These are phyloP conservation scores for Mucor lusitanicus DNA, from an alignment of 371 early-diverging fungal species.

Conservation along the genomic window DNA sequence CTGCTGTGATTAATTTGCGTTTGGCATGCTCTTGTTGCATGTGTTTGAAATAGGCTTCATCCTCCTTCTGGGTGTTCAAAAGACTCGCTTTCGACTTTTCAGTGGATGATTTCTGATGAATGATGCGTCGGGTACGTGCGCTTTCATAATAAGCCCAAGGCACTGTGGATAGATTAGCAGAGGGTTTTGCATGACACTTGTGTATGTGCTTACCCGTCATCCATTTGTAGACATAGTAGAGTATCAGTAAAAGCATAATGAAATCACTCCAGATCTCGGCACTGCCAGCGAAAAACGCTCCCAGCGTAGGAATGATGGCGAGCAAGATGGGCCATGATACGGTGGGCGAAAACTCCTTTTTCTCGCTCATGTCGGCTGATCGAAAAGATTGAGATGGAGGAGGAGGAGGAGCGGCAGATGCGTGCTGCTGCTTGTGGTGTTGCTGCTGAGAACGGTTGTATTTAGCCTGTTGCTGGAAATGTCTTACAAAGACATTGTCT, in stretches of 20 bases:
- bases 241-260: conserved; percentile 58
- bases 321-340: conserved; percentile 67
- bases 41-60: conserved; percentile 6
- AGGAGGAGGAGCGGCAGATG: not conserved
- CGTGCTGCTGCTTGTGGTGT: not conserved
- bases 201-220: conserved; percentile 57
- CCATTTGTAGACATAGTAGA: conserved; percentile 69
- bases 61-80: not conserved
- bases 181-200: not conserved
- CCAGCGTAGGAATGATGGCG: conserved; percentile 63
- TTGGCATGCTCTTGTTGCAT: conserved; percentile 5
- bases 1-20: conserved; percentile 24
- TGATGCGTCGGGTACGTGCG: conserved; percentile 52
- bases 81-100: conserved; percentile 7
- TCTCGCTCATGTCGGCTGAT: not conserved
- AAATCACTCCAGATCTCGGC: conserved; percentile 71
- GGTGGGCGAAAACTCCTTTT: not conserved
- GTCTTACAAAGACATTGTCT: conserved; percentile 33
- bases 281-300: conserved; percentile 64
- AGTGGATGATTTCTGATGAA: conserved; percentile 25
- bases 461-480: conserved; percentile 27
- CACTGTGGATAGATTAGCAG: conserved; percentile 21
- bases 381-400: not conserved
- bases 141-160: conserved; percentile 74
- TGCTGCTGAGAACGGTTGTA: conserved; percentile 40